Conservation (phyloP, 2,329 filamentous ascomycete species). For the Cyanodermella asteris region DNA sequence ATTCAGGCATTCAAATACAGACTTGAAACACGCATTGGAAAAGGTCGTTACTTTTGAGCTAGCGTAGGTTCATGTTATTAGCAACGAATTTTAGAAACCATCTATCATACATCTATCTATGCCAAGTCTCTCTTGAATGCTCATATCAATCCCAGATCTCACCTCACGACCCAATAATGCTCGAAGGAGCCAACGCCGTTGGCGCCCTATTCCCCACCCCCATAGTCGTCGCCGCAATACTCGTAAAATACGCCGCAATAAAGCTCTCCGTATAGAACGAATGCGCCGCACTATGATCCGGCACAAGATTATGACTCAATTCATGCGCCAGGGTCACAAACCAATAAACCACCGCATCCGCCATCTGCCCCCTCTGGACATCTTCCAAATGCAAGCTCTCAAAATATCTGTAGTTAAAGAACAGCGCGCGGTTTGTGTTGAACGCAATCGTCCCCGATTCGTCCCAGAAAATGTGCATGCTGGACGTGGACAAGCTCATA, state of each 20-base stretch:
- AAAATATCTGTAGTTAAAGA: slow-evolving; percentile 85
- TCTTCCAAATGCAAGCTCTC: slow-evolving; percentile 47
- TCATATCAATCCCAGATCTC: no score
- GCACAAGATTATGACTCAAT: slow-evolving; percentile 78
- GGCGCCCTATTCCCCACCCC: no score
- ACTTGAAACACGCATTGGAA: no score
- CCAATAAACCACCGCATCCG: slow-evolving; percentile 67
- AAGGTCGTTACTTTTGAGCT: no score
- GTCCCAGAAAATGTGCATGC: slow-evolving; percentile 76
- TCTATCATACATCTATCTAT: no score
- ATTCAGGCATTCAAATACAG: no score
- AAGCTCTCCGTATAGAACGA: slow-evolving; percentile 68
- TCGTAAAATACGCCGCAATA: slow-evolving; percentile 48
- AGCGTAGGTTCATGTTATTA: no score
- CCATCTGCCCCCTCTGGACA: slow-evolving; percentile 23
- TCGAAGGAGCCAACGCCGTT: no score
- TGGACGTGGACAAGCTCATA: slow-evolving; percentile 46
- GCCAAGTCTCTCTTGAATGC: no score
- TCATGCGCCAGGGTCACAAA: slow-evolving; percentile 93
- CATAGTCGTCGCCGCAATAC: slow-evolving; percentile 3
- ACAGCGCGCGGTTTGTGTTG: slow-evolving; percentile 68
- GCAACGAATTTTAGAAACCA: no score
- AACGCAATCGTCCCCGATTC: slow-evolving; percentile 72
- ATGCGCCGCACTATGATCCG: slow-evolving; percentile 54
- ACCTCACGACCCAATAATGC: no score